Conservation (phyloP, 768 basidiomycete species). For the Tylopilus vinaceipallidus region DNA sequence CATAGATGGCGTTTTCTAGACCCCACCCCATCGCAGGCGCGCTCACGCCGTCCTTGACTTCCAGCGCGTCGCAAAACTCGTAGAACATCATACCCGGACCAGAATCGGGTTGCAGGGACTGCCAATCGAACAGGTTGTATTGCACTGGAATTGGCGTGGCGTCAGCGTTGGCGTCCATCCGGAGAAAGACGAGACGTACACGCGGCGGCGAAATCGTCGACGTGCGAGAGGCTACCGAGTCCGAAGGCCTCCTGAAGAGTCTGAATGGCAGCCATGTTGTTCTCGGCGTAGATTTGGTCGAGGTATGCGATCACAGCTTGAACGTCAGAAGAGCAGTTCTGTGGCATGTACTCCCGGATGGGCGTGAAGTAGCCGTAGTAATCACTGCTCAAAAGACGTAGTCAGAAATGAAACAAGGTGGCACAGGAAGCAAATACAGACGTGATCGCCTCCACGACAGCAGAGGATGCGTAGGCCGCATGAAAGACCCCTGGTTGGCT, state of each 20-base stretch:
- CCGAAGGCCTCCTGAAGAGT: conserved; percentile 59
- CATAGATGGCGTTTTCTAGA: conserved; percentile 52
- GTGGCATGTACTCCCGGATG: conserved; percentile 62
- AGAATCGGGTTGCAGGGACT: conserved; percentile 49
- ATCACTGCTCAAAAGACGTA: conserved; percentile 13
- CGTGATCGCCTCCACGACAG: conserved; percentile 45
- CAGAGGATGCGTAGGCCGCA: conserved; percentile 46
- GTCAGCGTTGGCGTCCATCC: conserved; percentile 8
- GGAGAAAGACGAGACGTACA: conserved; percentile 30
- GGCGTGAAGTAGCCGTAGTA: conserved; percentile 62
- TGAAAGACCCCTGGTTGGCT: conserved; percentile 40
- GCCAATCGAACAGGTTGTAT: conserved; percentile 68
- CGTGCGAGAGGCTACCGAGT: conserved; percentile 51
- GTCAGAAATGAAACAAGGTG: background rate
- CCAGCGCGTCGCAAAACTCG: conserved; percentile 40
- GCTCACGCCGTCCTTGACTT: conserved; percentile 37
- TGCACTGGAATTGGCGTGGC: conserved; percentile 32
- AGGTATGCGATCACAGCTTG: conserved; percentile 60
- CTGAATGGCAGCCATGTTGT: conserved; percentile 47
- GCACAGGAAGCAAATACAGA: conserved; percentile 18
- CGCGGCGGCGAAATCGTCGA: conserved; percentile 67
- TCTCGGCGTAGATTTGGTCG: conserved; percentile 51
- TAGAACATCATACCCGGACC: conserved; percentile 41
- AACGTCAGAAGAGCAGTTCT: conserved; percentile 73
- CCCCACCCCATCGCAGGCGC: conserved; percentile 58